Base-by-base conservation (phyloP, 2,329 filamentous ascomycete genomes). In the Pseudonectria buxi region DNA sequence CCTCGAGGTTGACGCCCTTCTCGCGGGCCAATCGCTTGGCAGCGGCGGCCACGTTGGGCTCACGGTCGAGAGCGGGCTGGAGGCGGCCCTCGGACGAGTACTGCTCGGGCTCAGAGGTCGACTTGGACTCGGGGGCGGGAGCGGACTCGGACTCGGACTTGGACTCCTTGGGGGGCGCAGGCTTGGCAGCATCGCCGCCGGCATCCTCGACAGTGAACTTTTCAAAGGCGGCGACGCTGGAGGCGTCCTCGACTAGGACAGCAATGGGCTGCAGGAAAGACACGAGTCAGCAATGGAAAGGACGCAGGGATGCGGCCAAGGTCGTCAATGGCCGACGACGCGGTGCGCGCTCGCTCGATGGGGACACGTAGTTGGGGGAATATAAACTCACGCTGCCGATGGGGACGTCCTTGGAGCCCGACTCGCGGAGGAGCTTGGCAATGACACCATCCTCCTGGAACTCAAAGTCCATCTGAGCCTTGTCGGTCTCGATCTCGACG, bases 401-500 rank as follows among this genome's bases (percentile, higher is more conserved):
- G 22, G 90, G 64, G 44, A 98, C 72, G 62, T 98, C 92, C 74
- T 96, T 98, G 65, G 83, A 83, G 49, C 94, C 94, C 41, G 83
- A 82, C 30, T 95, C 85, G 71, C 88, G 92, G 58, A 98, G 72
- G 46, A 96, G 76, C 76, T 95, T 95, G 56, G 92, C 90, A 51
- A 98, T 75, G 42, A 94, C 77, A 72, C 90, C 92, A 62, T 96
- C 92, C 58, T 98, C 92, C 68, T 98, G 92, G 69, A 94, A 96
- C 68, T 98, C 92, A 63, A 98, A 96, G 72, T 98, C 92, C 92
- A 98, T 98, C 72, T 96, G 92, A 47, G 92, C 92, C 77, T 98
- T 98, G 69, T 98, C 92, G 55, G 92, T 98, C 77, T 98, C 92
- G 57, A 96, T 95, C 74, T 95, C 89, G 51, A 95, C 89, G 52